A percentile compares a stretch with the other conserved stretches of the same genome.
Conservation (phyloP, 129 eudicot species). For the Glebionis coronaria region DNA sequence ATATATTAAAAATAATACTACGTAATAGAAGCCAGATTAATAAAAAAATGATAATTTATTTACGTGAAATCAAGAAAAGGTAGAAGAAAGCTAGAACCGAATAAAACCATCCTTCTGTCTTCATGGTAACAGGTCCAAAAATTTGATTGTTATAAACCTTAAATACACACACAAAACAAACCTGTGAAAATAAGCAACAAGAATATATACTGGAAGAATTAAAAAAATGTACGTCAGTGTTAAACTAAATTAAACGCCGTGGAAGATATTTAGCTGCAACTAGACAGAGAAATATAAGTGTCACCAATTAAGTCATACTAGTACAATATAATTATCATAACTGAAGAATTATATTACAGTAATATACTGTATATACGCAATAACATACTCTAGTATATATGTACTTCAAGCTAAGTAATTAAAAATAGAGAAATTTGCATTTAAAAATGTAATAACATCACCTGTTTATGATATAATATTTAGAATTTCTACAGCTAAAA, state of each 20-base stretch:
- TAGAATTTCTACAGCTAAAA: too few species aligned
- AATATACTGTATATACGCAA: background rate
- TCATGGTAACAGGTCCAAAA: conserved; percentile 12
- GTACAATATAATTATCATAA: too few species aligned
- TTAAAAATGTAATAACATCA: too few species aligned
- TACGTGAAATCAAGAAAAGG: conserved; percentile 19
- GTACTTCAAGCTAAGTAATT: background rate
- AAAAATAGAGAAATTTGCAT: background rate
- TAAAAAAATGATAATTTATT: background rate
- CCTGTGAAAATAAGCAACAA: background rate
- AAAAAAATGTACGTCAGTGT: background rate
- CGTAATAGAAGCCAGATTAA: too few species aligned
- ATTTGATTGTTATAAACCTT: background rate
- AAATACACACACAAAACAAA: conserved; percentile 9
- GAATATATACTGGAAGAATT: too few species aligned
- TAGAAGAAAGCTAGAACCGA: background rate
- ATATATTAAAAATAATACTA: too few species aligned
- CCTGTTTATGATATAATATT: too few species aligned
- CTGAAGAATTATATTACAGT: background rate
- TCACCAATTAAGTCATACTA: too few species aligned
- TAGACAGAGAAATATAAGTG: too few species aligned
- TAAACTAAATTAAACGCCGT: background rate
- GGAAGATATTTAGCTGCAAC: too few species aligned
- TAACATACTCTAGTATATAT: background rate
- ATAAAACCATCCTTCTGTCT: conserved; percentile 7